These are phyloP conservation scores for Phytophthora fragariaefolia DNA, from an alignment of 352 stramenopile genomes.

Conservation along the genomic window DNA sequence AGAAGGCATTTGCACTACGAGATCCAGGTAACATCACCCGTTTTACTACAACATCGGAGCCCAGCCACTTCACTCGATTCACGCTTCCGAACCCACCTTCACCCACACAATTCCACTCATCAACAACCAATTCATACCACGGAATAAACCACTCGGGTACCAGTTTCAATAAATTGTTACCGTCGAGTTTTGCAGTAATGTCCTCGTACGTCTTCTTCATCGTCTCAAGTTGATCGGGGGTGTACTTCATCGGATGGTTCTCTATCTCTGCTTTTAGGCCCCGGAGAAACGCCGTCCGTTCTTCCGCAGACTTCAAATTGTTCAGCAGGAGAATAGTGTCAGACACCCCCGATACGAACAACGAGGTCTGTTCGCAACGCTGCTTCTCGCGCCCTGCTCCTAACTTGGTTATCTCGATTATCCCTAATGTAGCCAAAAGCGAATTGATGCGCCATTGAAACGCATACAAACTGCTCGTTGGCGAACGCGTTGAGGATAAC, in stretches of 20 bases:
- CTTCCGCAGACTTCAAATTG: conserved; percentile 9
- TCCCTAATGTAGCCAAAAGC: background rate
- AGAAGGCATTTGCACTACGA: too few species aligned
- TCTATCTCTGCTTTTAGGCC: conserved; percentile 2
- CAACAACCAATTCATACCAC: conserved; percentile 13
- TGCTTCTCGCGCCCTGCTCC: background rate
- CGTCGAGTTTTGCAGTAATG: background rate
- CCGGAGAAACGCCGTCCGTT: conserved; percentile 1
- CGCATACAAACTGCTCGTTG: conserved; percentile 2
- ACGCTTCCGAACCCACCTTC: conserved; percentile 12
- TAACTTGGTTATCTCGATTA: too few species aligned
- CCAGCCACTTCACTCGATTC: conserved; percentile 11
- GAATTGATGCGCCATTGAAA: conserved; percentile 10
- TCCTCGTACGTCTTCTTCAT: conserved; percentile 3
- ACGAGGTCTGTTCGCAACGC: background rate
- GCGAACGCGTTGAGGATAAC: conserved; percentile 1
- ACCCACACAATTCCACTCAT: conserved; percentile 8
- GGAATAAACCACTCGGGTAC: conserved; percentile 16
- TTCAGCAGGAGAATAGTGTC: conserved; percentile 7
- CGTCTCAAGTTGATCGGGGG: background rate
- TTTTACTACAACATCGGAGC: conserved; percentile 19
- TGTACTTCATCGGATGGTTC: background rate
- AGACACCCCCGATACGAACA: background rate
- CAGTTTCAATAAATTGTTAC: background rate
- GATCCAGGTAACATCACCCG: background rate